phyloP scores from a whole-genome alignment of 2,329 filamentous ascomycete genomes.

The Acrocalymma vagum region DNA sequence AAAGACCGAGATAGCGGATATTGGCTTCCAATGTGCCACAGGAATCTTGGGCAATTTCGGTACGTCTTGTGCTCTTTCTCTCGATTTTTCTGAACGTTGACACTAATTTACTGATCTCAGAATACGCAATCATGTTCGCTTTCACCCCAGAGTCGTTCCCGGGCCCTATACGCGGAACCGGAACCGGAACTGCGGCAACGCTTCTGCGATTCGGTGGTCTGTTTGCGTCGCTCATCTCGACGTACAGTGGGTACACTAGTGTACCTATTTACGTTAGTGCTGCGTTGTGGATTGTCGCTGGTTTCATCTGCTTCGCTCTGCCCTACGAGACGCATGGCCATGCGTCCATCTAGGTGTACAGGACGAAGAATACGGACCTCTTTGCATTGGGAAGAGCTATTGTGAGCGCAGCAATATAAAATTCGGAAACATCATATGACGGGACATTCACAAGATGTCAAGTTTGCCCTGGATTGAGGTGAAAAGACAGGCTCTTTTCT shows the following conservation, averaged over 20 bases:
- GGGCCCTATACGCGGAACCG: conserved; percentile 63
- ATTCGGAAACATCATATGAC: too few relatives aligned
- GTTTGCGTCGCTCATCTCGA: conserved; percentile 53
- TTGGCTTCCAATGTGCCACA: conserved; percentile 51
- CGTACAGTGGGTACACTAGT: conserved; percentile 52
- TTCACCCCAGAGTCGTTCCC: conserved; percentile 68
- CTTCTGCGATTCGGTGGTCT: conserved; percentile 51
- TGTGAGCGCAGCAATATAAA: too few relatives aligned
- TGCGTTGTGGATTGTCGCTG: conserved; percentile 55
- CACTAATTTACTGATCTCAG: conserved; percentile 12
- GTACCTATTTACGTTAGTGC: conserved; percentile 57
- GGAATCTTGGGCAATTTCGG: conserved; percentile 54
- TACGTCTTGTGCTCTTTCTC: background rate
- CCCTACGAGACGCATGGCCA: conserved; percentile 57
- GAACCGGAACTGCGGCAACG: conserved; percentile 58
- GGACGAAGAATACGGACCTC: background rate
- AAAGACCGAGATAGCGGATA: conserved; percentile 42
- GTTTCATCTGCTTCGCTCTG: conserved; percentile 51
- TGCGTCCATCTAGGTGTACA: conserved; percentile 35
- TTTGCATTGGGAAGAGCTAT: too few relatives aligned
- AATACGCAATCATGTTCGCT: conserved; percentile 51
- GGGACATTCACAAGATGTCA: too few relatives aligned
- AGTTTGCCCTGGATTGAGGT: too few relatives aligned
- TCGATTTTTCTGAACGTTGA: background rate
- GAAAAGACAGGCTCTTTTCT: too few relatives aligned